These are phyloP conservation scores for Agapanthus africanus DNA, from an alignment of 106 monocot species.

Conservation along the genomic window DNA sequence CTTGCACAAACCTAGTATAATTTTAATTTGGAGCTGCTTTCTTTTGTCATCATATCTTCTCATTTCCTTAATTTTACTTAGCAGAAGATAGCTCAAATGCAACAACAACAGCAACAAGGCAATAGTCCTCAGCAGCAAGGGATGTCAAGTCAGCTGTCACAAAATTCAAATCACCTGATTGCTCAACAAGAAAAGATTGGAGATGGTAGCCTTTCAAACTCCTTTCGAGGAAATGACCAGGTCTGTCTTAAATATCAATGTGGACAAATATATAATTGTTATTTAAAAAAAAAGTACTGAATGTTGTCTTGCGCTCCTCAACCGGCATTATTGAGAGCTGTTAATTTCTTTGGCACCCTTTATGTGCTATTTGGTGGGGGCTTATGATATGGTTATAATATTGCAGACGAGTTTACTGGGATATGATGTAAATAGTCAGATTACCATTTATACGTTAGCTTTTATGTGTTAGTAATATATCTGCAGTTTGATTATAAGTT, in stretches of 20 bases:
- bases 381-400: neutral
- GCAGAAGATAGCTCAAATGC: constrained; percentile 76
- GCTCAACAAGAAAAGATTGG: constrained; percentile 68
- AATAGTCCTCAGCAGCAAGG: constrained; percentile 42
- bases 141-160: constrained; percentile 54
- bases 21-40: neutral
- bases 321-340: no score
- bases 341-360: no score
- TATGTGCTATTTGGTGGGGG: no score
- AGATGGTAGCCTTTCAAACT: constrained; percentile 55
- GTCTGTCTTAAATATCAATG: constrained; percentile 18
- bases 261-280: neutral
- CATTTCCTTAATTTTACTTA: constrained; percentile 22
- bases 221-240: constrained; percentile 69
- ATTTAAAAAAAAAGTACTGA: neutral
- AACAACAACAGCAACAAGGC: constrained; percentile 55
- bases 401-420: neutral
- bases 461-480: neutral
- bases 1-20: no score
- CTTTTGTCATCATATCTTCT: neutral
- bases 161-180: constrained; percentile 48
- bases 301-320: neutral
- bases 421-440: no score
- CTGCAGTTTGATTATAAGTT: neutral
- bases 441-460: neutral